Evolutionary conservation across 371 early-diverging fungal genomes (phyloP), one percentile per base, ranked within the genome.

Genomic region (Rhizopus microsporus): DNA sequence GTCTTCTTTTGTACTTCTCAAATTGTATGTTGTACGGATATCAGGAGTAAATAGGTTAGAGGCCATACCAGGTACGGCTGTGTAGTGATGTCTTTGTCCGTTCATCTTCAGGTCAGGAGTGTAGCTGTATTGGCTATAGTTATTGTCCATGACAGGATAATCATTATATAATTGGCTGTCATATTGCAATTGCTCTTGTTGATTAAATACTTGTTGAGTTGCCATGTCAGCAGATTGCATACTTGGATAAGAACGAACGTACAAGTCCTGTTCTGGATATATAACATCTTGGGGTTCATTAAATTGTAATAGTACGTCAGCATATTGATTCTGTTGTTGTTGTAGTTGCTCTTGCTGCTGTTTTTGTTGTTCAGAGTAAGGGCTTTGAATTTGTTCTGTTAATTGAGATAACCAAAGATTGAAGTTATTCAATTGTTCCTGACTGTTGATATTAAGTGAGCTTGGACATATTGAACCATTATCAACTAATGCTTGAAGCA

Each of bases 201-300:
- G 46, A 7, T n/a, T 23, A 46, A 46, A 46, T 12, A 46, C 46
- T 46, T 46, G 46, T 8, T 46, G 46, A 9, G 30, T 29, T 23
- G 29, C 7, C 8, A 7, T 15, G 30, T 46, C 46, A 7, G 54
- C 12, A 37, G 49, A 10, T 54, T 37, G 10, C 56, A 43, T 15
- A 6, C 44, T 48, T 48, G 65, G 65, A n/a, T 52, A 42, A 17
- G 65, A 65, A 16, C 65, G 40, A 3, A 65, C 60, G 54, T 65
- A 65, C 30, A 60, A 35, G 49, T 65, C 65, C 32, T 65, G 54
- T 37, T 54, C 57, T 15, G 62, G 47, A 57, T 53, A 57, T 46
- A 57, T 30, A 15, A 13, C 29, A 9, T 51, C 39, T 38, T 32
- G 46, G 42, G 43, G 51, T 44, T 51, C 30, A n/a, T 62, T 62